phyloP scores from a whole-genome alignment of 2,329 filamentous ascomycete species.

The Leptoxyphium fumago region DNA sequence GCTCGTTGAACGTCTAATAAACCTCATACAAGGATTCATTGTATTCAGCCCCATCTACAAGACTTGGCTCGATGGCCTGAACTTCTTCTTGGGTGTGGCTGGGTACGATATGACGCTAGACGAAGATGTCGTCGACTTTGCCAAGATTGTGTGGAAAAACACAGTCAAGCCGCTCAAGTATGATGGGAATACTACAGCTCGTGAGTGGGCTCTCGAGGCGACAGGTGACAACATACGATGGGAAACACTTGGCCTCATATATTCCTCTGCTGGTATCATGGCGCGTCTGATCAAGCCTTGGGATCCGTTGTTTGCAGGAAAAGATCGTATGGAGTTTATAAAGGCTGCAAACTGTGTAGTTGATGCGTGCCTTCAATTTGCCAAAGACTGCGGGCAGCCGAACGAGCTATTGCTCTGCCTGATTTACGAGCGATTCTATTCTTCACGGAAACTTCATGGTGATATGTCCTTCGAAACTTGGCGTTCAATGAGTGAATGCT shows the following conservation, averaged over 20 bases:
- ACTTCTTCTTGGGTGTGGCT: constrained; percentile 4
- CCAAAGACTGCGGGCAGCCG: constrained; percentile 8
- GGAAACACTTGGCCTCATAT: constrained; percentile 25
- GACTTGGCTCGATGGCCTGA: constrained; percentile 9
- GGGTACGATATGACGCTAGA: constrained; percentile 8
- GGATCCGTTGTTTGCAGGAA: constrained; percentile 7
- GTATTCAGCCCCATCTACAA: constrained; percentile 8
- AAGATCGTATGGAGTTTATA: constrained; percentile 1
- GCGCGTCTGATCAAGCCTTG: constrained; percentile 7
- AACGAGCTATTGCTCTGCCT: constrained; percentile 10
- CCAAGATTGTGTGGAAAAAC: constrained; percentile 23
- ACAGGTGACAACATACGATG: constrained; percentile 25
- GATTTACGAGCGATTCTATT: constrained; percentile 6
- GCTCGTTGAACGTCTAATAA: constrained; percentile 5
- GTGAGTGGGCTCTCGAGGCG: constrained; percentile 20
- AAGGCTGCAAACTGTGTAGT: constrained; percentile 3
- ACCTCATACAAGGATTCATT: constrained; percentile 2
- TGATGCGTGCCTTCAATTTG: constrained; percentile 10
- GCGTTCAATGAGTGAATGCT: constrained; percentile 1
- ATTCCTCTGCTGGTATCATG: constrained; percentile 19
- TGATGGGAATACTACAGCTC: constrained; percentile 16
- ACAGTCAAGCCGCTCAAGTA: constrained; percentile 18
- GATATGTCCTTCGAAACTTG: neutral
- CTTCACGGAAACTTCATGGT: neutral
- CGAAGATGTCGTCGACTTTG: constrained; percentile 16